These are phyloP conservation scores for Tulasnella sp. DNA, from an alignment of 768 basidiomycete genomes.

Conservation along the genomic window DNA sequence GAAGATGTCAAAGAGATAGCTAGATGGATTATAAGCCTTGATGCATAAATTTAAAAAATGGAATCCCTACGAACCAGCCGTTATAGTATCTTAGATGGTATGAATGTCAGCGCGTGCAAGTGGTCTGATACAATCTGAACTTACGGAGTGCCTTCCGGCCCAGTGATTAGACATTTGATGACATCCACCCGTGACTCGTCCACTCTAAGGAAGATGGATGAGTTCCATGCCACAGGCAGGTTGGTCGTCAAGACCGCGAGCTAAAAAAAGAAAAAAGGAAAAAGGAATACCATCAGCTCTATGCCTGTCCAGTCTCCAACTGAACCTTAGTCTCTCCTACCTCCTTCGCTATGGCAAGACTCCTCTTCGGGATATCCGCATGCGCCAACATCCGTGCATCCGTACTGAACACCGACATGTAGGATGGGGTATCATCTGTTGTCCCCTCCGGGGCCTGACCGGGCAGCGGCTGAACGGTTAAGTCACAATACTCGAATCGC, in stretches of 20 bases:
- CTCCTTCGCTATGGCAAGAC: conserved; percentile 92
- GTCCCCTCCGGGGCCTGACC: conserved; percentile 31
- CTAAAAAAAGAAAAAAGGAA: conserved; percentile 29
- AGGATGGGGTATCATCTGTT: conserved; percentile 40
- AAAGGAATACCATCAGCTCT: background rate
- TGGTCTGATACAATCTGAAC: background rate
- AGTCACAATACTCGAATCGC: conserved; percentile 88
- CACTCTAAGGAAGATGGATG: conserved; percentile 84
- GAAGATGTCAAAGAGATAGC: conserved; percentile 85
- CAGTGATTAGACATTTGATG: conserved; percentile 80
- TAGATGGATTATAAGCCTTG: conserved; percentile 21
- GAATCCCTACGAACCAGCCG: conserved; percentile 70
- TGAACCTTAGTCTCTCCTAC: conserved; percentile 31
- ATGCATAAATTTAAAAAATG: background rate
- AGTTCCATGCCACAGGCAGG: conserved; percentile 89
- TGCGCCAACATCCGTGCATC: conserved; percentile 76
- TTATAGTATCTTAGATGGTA: conserved; percentile 60
- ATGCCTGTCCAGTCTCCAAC: background rate
- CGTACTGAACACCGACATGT: conserved; percentile 71
- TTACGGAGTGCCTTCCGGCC: conserved; percentile 88
- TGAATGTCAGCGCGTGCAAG: conserved; percentile 12
- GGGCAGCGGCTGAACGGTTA: conserved; percentile 38
- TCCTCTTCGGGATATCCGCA: conserved; percentile 82
- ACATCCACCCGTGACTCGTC: conserved; percentile 88
- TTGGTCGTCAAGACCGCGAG: conserved; percentile 89